Percentiles rank a stretch among this genome's conserved stretches.
These are phyloP conservation scores for Naganishia cerealis DNA, from an alignment of 1,284 basidiomycete species.

Conservation along the genomic window DNA sequence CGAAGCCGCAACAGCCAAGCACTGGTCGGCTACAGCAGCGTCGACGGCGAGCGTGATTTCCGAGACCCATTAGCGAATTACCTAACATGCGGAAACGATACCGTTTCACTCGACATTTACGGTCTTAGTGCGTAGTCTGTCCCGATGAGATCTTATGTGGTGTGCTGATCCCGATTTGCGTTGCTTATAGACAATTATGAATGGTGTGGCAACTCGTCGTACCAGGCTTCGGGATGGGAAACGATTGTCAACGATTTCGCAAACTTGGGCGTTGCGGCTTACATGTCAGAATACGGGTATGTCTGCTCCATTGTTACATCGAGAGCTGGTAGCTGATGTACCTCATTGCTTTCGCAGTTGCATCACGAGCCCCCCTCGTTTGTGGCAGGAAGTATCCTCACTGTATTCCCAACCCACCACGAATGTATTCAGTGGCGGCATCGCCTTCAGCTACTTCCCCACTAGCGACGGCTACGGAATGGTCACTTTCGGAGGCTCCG, in stretches of 20 bases:
- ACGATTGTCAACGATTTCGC: conserved; percentile 52
- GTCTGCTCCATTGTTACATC: conserved; percentile 24
- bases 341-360: conserved; percentile 52
- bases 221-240: conserved; percentile 59
- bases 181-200: conserved; percentile 54
- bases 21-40: conserved; percentile 81
- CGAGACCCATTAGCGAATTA: conserved; percentile 72
- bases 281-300: conserved; percentile 83
- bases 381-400: conserved; percentile 77
- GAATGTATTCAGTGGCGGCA: conserved; percentile 78
- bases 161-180: background rate
- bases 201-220: conserved; percentile 75
- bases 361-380: conserved; percentile 64
- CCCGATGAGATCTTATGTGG: background rate
- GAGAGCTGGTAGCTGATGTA: background rate
- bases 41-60: conserved; percentile 70
- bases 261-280: conserved; percentile 72
- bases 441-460: conserved; percentile 77
- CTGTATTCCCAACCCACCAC: conserved; percentile 72
- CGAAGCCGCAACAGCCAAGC: conserved; percentile 66
- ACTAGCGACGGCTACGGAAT: conserved; percentile 78
- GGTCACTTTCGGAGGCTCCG: conserved; percentile 63
- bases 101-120: conserved; percentile 75
- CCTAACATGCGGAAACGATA: conserved; percentile 74
- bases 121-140: conserved; percentile 70